Evolutionary conservation across 2,329 filamentous ascomycete species (phyloP), one percentile per base, ranked within the genome.

Genomic region (Fusarium liriodendri): DNA sequence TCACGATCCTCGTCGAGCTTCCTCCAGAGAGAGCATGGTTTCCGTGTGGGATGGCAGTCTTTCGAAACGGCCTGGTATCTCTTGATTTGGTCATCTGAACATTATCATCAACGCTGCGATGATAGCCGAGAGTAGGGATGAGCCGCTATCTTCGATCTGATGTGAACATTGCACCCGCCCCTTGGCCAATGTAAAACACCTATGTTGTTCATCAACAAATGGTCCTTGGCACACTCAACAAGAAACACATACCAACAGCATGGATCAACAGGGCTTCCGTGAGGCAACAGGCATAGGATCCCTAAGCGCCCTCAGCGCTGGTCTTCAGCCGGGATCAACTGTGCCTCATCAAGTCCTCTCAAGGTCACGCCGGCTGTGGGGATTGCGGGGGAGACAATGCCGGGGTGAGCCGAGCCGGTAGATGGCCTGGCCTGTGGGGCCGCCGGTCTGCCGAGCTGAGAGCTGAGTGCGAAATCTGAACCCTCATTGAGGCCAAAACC

Each of bases 371-470:
- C 37, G 40, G 20, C 40, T 33, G 54, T 64, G 68, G 72, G 55
- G 58, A 66, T 40, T 45, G 52, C 38, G 71, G 54, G 58, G 70
- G 40, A 62, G n/a, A 35, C n/a, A 61, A 62, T 50, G 54, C 62
- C 47, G 37, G 71, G 59, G 40, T 62, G 25, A 52, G 47, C 47
- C 47, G 62, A 25, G 40, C 42, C 38, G 65, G 69, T 66, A 75
- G 69, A 57, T 29, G 27, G 35, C 60, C 50, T 72, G 52, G 40
- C 45, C 16, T n/a, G 62, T 67, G 69, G 72, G 62, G 69, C 29
- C 50, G 37, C 40, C 8, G 45, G 62, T 54, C 35, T 72, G 47
- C 67, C 61, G 61, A 69, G 32, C 18, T 27, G 69, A 50, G 33
- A 55, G 16, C 7, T 54, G 18, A 35, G 16, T 22, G 32, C 20